Percentiles rank a stretch among this genome's conserved stretches.
Conservation (phyloP, 2,329 filamentous ascomycete genomes). For the Verruconis gallopava region DNA sequence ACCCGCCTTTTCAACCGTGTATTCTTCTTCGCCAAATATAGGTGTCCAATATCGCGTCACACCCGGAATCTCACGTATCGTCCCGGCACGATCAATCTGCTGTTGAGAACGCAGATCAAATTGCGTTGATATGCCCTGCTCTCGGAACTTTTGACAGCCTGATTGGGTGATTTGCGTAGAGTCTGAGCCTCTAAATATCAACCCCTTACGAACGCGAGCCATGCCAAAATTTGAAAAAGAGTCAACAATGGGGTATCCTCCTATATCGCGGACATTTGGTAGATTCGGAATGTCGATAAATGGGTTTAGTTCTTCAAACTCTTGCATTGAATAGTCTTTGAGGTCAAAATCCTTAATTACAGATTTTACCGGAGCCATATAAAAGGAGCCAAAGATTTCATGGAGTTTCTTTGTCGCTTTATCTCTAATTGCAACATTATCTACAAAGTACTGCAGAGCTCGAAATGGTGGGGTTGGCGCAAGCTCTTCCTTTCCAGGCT, state of each 20-base stretch:
- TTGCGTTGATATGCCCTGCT: conserved; percentile 55
- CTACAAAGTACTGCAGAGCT: too few relatives aligned
- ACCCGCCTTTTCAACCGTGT: background rate
- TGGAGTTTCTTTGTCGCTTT: too few relatives aligned
- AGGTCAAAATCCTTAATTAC: too few relatives aligned
- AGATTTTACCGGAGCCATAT: too few relatives aligned
- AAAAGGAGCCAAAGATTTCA: too few relatives aligned
- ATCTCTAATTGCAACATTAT: too few relatives aligned
- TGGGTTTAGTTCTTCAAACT: too few relatives aligned
- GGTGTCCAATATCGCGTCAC: background rate
- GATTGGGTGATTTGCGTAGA: background rate
- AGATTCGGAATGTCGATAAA: background rate
- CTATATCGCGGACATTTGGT: conserved; percentile 2
- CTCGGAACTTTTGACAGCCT: conserved; percentile 25
- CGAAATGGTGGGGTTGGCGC: too few relatives aligned
- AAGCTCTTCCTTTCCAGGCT: too few relatives aligned
- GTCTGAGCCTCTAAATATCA: background rate
- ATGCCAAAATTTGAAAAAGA: too few relatives aligned
- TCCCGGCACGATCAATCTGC: background rate
- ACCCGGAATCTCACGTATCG: background rate
- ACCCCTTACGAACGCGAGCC: background rate
- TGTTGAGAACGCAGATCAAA: conserved; percentile 30
- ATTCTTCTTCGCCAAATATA: background rate
- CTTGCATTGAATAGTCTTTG: too few relatives aligned
- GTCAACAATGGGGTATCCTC: background rate